Base-by-base conservation (phyloP, 768 basidiomycete species). In the Boletus vinaceobasis region DNA sequence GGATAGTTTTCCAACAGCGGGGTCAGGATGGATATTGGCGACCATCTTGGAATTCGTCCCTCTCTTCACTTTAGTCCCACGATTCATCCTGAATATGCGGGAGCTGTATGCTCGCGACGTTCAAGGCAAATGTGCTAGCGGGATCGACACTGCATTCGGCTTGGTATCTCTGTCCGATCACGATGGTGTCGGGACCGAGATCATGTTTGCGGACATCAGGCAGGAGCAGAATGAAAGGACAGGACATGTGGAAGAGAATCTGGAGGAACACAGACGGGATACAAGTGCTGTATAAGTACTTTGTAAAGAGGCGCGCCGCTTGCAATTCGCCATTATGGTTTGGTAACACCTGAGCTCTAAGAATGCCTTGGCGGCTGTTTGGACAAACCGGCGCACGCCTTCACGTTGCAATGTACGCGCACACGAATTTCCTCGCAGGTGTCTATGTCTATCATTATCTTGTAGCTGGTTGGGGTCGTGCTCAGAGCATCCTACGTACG, bases 41-140 rank as follows among this genome's bases (percentile, higher is more conserved):
- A 2, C 5, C 23, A 14, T 43, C 15, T 14, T 43, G 4, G 14
- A 7, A 8, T 43, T 29, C n/a, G 27, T 29, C 2, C 43, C 43
- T 2, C 5, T n/a, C 0, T 26, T 26, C 43, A 29, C 43, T 26
- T 8, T 58, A 3, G 1, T 33, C 23, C 56, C 48, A 0, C 58
- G 53, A 37, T 55, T 60, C 35, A 43, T 60, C 32, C 8, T 60
- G 21, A 50, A 10, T 36, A 9, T 60, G 8, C 57, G 59, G 27
- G 46, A 44, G 10, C 27, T 59, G 36, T 54, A 52, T 11, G 48
- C 48, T 4, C 46, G 29, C 9, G 37, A 46, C 7, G 13, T 37
- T 13, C 49, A 4, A 4, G 5, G 38, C 3, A n/a, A 27, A 23
- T 3, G 4, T 26, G 23, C 10, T 5, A 19, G 7, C 15, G 45